A percentile compares a stretch with the other conserved stretches of the same genome.
phyloP scores from a whole-genome alignment of 202 grass and related monocot species.

The Zoysia matrella region DNA sequence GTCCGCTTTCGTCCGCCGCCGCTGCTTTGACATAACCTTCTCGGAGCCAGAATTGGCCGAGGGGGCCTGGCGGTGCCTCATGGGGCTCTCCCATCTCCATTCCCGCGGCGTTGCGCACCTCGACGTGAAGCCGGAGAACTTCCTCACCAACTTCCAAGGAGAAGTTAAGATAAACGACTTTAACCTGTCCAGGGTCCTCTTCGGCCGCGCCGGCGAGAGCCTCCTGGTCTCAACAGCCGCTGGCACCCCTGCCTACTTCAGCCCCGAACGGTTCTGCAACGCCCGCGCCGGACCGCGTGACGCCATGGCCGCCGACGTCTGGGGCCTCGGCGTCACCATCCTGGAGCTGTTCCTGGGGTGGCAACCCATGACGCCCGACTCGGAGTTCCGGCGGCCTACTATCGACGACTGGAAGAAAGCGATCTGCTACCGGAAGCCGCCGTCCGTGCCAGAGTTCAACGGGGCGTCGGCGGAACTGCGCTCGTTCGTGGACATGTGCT shows the following conservation, averaged over 20 bases:
- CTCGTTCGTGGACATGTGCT: slow-evolving; percentile 47
- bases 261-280: slow-evolving; percentile 51
- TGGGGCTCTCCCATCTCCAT: too few relatives aligned
- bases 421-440: slow-evolving; percentile 43
- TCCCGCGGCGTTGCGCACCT: too few relatives aligned
- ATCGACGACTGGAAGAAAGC: slow-evolving; percentile 17
- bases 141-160: slow-evolving; percentile 37
- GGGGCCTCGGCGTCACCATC: slow-evolving; percentile 57
- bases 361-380: slow-evolving; percentile 7
- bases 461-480: slow-evolving; percentile 41
- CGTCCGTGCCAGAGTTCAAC: slow-evolving; percentile 26
- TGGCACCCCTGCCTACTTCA: slow-evolving; percentile 49
- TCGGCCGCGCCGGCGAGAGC: neutral
- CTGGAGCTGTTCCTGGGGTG: slow-evolving; percentile 53
- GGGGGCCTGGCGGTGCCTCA: too few relatives aligned
- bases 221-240: slow-evolving; percentile 20
- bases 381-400: neutral
- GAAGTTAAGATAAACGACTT: slow-evolving; percentile 48
- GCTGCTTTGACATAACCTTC: too few relatives aligned
- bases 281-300: slow-evolving; percentile 22
- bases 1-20: too few relatives aligned
- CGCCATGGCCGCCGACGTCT: slow-evolving; percentile 55
- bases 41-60: too few relatives aligned
- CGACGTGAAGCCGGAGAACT: slow-evolving; percentile 37
- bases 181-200: slow-evolving; percentile 42